Evolutionary conservation across 805 yeast species (phyloP).

Genomic region (Hagleromyces aurorensis): DNA sequence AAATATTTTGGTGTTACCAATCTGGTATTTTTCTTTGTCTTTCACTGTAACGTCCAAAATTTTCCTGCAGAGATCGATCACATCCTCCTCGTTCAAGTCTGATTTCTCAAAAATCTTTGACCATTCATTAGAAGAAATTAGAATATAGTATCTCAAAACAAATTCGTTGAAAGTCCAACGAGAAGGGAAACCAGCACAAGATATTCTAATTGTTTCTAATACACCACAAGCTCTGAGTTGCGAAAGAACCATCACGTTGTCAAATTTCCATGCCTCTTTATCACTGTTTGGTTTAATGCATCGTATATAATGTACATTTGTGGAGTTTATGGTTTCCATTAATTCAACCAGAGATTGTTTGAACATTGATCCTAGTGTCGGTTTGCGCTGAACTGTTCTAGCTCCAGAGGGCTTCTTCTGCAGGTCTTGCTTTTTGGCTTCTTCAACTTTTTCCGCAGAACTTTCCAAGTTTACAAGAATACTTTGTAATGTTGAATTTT

Average conservation of each 20-base stretch:
- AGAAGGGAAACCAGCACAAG: slow-evolving; percentile 97
- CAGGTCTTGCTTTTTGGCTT: slow-evolving; percentile 29
- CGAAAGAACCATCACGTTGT: slow-evolving; percentile 91
- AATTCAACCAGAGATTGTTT: slow-evolving; percentile 85
- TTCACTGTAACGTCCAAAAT: slow-evolving; percentile 59
- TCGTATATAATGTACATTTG: slow-evolving; percentile 93
- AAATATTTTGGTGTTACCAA: slow-evolving; percentile 89
- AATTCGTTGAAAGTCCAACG: slow-evolving; percentile 93
- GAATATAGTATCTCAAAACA: slow-evolving; percentile 78
- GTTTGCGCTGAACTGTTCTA: slow-evolving; percentile 57
- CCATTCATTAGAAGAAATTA: slow-evolving; percentile 67
- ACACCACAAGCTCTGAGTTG: slow-evolving; percentile 99
- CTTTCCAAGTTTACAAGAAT: slow-evolving; percentile 60
- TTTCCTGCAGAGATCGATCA: slow-evolving; percentile 52
- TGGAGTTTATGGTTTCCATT: slow-evolving; percentile 87
- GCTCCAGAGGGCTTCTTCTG: slow-evolving; percentile 35
- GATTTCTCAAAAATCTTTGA: slow-evolving; percentile 43
- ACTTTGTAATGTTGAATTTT: slow-evolving; percentile 55
- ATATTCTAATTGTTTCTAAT: slow-evolving; percentile 87
- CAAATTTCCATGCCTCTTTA: slow-evolving; percentile 92
- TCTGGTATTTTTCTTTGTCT: slow-evolving; percentile 65
- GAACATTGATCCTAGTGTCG: slow-evolving; percentile 92
- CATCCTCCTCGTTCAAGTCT: slow-evolving; percentile 43
- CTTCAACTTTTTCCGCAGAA: slow-evolving; percentile 39
- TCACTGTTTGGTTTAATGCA: slow-evolving; percentile 95